Evolutionary conservation across 2,329 filamentous ascomycete species (phyloP).

Genomic region (Colletotrichum nymphaeae): DNA sequence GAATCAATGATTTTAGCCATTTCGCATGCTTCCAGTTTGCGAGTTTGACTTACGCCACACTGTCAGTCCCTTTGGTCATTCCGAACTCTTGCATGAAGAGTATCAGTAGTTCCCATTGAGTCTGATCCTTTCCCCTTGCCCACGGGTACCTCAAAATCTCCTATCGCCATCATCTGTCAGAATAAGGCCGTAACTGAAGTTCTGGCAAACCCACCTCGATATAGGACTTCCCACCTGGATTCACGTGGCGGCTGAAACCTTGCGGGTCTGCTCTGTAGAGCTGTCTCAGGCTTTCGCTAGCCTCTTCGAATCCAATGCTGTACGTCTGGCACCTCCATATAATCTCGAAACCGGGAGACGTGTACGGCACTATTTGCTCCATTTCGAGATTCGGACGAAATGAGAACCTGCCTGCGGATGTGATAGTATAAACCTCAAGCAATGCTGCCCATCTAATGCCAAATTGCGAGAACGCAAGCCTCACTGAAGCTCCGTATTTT

Average conservation of each 20-base stretch:
- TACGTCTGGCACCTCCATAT: not conserved
- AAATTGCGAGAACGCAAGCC: not conserved
- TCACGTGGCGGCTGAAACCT: not conserved
- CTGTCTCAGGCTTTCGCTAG: not conserved
- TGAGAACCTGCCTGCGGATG: not conserved
- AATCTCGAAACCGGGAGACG: conserved; percentile 15
- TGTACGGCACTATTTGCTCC: not conserved
- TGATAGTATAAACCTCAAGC: not conserved
- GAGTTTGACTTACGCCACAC: not conserved
- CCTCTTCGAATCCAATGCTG: not conserved
- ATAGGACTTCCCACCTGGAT: conserved; percentile 2
- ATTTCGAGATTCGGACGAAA: not conserved
- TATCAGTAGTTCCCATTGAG: not conserved
- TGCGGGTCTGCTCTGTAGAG: not conserved
- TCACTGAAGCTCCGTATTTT: not conserved
- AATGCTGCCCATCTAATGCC: not conserved
- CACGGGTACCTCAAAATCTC: not conserved
- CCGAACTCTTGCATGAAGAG: not conserved
- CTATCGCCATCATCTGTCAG: rapidly evolving
- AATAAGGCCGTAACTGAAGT: rapidly evolving
- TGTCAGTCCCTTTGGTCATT: not conserved
- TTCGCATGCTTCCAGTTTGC: not conserved
- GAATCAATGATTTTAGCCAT: not conserved
- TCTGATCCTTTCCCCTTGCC: rapidly evolving
- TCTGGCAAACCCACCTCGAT: not conserved